Evolutionary conservation across 106 monocot species (phyloP), one percentile per base, ranked within the genome.

Genomic region (Chionographis japonica): DNA sequence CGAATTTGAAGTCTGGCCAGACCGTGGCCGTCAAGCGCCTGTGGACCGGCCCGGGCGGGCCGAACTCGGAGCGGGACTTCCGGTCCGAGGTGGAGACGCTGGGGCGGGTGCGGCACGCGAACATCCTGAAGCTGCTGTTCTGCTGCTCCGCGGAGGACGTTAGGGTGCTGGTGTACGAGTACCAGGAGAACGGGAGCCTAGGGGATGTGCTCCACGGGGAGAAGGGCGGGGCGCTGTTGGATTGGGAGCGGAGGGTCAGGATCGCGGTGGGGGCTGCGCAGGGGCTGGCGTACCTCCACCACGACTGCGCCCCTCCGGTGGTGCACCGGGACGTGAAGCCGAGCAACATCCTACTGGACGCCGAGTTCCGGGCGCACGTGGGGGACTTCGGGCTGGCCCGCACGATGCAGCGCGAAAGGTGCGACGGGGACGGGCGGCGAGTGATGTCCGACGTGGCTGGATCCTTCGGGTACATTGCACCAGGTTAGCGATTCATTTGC

Each of bases 71-170:
- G 41, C 16, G 63, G 13, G 80, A 53, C 6, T 87, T 87, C 71
- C 56, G 54, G 50, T 58, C 86, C 9, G 86, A 86, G 43, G 72
- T 86, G 13, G 80, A 80, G 54, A 83, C 87, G 3, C 36, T 87
- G 71, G 83, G 83, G 10, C 58, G 76, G 12, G 76, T 83, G 37
- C 73, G 87, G 67, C 87, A 87, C 59, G 71, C 59, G 10, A 87
- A 87, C 62, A 83, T 87, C 63, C 83, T 87, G 52, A 87, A 83
- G 74, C 80, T 87, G 12, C 75, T 87, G 60, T 77, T 87, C 60
- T 87, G 77, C 83, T 87, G 83, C 83, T 51, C 77, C 56, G 62
- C 79, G 20, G 83, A 78, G 49, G 83, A 80, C 6, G 66, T 59
- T 36, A 80, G 54, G 53, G 54, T 76, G 11, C 69, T 87, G 19